These are phyloP conservation scores for Suhomyces prunicola DNA, from an alignment of 805 yeast genomes.

Conservation along the genomic window DNA sequence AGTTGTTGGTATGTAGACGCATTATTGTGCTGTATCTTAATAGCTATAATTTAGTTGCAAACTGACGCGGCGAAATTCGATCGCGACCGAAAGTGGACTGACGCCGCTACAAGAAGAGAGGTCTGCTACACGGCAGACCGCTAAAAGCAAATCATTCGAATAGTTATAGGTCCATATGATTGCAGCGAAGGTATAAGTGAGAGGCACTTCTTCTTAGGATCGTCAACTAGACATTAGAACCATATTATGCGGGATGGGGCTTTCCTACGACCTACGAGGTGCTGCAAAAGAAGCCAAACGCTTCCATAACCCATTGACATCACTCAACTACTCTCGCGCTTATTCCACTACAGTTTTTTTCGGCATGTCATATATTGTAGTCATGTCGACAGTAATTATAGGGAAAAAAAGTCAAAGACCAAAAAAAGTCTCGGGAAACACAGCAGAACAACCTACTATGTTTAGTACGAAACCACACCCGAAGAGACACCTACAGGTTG, in stretches of 20 bases:
- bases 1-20: too few relatives aligned
- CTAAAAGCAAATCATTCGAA: not conserved
- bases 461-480: slow-evolving; percentile 41
- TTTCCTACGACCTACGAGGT: too few relatives aligned
- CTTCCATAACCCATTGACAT: too few relatives aligned
- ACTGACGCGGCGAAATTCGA: not conserved
- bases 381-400: not conserved
- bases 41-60: not conserved
- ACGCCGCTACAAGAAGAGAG: not conserved
- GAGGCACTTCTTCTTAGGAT: too few relatives aligned
- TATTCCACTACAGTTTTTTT: not conserved
- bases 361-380: slow-evolving; percentile 13
- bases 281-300: too few relatives aligned
- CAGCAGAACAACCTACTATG: not conserved
- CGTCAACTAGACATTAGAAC: too few relatives aligned
- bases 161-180: not conserved
- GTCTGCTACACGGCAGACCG: not conserved
- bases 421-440: not conserved
- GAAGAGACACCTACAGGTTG: slow-evolving; percentile 67
- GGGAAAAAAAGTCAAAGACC: not conserved
- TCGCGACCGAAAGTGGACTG: not conserved
- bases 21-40: not conserved
- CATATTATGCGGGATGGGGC: too few relatives aligned
- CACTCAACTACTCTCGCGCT: not conserved
- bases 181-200: too few relatives aligned